Evolutionary conservation across 306 rosid genomes (phyloP).

Genomic region (Fragaria nilgerrensis): DNA sequence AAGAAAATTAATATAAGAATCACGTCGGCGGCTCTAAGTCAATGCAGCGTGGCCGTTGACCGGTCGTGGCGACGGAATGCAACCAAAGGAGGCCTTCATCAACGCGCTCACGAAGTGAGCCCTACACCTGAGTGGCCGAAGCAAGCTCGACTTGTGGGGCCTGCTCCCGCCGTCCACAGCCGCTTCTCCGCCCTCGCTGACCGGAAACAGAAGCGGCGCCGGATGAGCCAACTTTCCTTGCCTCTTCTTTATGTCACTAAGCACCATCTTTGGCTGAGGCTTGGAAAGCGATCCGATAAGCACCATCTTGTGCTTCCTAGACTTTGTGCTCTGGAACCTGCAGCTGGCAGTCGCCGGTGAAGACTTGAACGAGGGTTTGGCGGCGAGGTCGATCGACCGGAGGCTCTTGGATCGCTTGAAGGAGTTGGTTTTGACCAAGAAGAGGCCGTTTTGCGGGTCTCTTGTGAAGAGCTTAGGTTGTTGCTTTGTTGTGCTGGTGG

Average conservation of each 20-base stretch:
- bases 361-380: slow-evolving; percentile 2
- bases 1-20: neutral
- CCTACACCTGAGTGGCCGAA: slow-evolving; percentile 24
- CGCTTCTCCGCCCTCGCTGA: neutral
- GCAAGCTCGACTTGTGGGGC: neutral
- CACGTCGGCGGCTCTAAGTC: neutral
- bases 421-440: slow-evolving; percentile 24
- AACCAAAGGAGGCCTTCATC: slow-evolving; percentile 30
- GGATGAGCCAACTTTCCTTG: slow-evolving; percentile 13
- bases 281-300: slow-evolving; percentile 19
- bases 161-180: neutral
- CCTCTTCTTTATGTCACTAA: slow-evolving; percentile 28
- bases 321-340: neutral
- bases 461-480: neutral
- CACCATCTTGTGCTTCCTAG: slow-evolving; percentile 14
- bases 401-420: slow-evolving; percentile 24
- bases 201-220: slow-evolving; percentile 20
- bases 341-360: neutral
- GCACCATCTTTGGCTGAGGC: slow-evolving; percentile 25
- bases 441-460: slow-evolving; percentile 30
- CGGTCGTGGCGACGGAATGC: slow-evolving; percentile 7
- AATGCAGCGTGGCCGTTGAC: neutral
- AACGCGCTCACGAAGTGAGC: slow-evolving; percentile 27
- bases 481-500: neutral
- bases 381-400: neutral